These are phyloP conservation scores for Ganoderma multipileum DNA, from an alignment of 1,284 basidiomycete genomes.

Conservation along the genomic window DNA sequence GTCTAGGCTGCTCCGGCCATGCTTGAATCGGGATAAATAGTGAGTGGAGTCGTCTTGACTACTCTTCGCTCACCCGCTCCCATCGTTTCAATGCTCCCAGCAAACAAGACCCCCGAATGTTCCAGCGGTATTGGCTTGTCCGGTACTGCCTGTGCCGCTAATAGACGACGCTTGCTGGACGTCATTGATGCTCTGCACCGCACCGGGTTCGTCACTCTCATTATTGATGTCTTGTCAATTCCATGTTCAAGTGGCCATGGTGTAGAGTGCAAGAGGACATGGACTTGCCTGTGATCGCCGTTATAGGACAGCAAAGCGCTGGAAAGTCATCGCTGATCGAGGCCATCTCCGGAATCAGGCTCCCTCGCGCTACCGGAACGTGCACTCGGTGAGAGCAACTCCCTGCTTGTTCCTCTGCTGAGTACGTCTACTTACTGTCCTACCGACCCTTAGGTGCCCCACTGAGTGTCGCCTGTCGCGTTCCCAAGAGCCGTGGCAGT, in stretches of 20 bases:
- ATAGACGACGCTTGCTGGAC: constrained; percentile 53
- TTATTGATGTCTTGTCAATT: not conserved
- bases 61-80: not conserved
- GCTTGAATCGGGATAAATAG: not conserved
- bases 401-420: not conserved
- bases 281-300: constrained; percentile 73
- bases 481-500: constrained; percentile 60
- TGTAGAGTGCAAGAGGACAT: constrained; percentile 67
- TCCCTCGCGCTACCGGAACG: constrained; percentile 68
- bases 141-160: constrained; percentile 43
- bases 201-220: constrained; percentile 53
- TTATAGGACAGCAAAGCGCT: constrained; percentile 50
- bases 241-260: not conserved
- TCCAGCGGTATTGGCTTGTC: constrained; percentile 47
- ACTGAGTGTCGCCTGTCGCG: constrained; percentile 69
- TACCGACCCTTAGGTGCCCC: constrained; percentile 58
- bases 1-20: not conserved
- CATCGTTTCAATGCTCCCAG: not conserved
- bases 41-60: not conserved
- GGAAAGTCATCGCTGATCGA: constrained; percentile 81
- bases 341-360: constrained; percentile 73
- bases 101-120: not conserved
- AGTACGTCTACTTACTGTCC: not conserved
- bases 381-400: constrained; percentile 62
- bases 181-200: constrained; percentile 57